A percentile compares a stretch with the other conserved stretches of the same genome.
These are phyloP conservation scores for Solanum hybrid DNA, from an alignment of 305 asterid genomes.

Conservation along the genomic window DNA sequence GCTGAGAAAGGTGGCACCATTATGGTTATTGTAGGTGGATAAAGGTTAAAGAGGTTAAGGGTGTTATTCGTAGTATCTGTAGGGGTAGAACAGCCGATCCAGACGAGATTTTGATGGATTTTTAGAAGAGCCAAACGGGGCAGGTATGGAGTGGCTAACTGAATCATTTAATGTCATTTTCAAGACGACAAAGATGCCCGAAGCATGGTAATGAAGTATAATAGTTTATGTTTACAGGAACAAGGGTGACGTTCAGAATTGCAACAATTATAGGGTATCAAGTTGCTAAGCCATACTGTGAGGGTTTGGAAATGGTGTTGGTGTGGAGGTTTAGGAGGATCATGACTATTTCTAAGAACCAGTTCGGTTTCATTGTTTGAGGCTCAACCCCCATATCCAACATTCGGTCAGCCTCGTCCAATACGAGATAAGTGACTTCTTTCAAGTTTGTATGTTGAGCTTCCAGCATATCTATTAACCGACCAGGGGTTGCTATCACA, in stretches of 20 bases:
- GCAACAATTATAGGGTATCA: background rate
- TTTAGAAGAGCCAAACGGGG: background rate
- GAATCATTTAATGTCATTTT: background rate
- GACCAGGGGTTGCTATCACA: slow-evolving; percentile 84
- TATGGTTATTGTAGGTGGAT: background rate
- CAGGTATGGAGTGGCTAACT: background rate
- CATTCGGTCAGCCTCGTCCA: slow-evolving; percentile 22
- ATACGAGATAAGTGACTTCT: slow-evolving; percentile 75
- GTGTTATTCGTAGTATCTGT: background rate
- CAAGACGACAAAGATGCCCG: background rate
- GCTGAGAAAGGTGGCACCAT: background rate
- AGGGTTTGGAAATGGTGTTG: background rate
- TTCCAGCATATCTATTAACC: slow-evolving; percentile 83
- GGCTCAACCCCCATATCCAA: background rate
- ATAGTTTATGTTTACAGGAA: background rate
- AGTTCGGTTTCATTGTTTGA: background rate
- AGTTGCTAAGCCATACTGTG: background rate
- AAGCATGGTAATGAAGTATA: background rate
- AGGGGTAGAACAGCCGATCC: background rate
- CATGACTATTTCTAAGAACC: background rate
- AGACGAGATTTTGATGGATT: background rate
- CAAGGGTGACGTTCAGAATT: background rate
- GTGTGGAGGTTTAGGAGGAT: background rate
- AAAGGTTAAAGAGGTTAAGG: background rate
- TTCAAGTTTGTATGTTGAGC: slow-evolving; percentile 74